Conservation (phyloP, 225 moss, liverwort and hornwort genomes). For the Antitrichia curtipendula region DNA sequence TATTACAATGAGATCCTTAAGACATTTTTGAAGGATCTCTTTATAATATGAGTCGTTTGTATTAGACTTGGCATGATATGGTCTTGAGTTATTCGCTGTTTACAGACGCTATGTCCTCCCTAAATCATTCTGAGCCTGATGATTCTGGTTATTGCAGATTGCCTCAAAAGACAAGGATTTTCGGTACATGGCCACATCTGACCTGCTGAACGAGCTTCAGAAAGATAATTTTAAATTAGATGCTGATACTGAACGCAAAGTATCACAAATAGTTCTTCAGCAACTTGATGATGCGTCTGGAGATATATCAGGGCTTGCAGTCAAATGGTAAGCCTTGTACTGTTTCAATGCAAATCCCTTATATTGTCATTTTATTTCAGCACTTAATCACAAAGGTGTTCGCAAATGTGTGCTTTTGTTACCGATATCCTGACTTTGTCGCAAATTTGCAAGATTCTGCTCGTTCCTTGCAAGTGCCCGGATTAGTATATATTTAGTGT, state of each 20-base stretch:
- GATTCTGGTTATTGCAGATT: conserved; percentile 57
- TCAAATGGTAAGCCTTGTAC: conserved; percentile 65
- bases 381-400: not conserved
- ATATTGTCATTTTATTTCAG: not conserved
- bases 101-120: not conserved
- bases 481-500: not conserved
- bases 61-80: not conserved
- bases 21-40: not conserved
- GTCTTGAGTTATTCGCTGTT: not conserved
- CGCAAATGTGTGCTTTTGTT: not conserved
- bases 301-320: conserved; percentile 97
- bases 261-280: conserved; percentile 98
- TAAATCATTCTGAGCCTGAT: not conserved
- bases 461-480: not conserved
- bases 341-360: not conserved
- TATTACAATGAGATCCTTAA: not conserved
- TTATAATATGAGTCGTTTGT: not conserved
- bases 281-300: conserved; percentile 99
- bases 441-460: not conserved
- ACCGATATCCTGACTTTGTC: not conserved
- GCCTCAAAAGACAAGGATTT: conserved; percentile 99
- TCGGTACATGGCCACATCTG: conserved; percentile 99
- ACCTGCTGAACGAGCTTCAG: conserved; percentile 96
- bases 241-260: conserved; percentile 92
- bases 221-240: conserved; percentile 96